Conservation (phyloP, 768 basidiomycete genomes). For the Termitomyces sp. region DNA sequence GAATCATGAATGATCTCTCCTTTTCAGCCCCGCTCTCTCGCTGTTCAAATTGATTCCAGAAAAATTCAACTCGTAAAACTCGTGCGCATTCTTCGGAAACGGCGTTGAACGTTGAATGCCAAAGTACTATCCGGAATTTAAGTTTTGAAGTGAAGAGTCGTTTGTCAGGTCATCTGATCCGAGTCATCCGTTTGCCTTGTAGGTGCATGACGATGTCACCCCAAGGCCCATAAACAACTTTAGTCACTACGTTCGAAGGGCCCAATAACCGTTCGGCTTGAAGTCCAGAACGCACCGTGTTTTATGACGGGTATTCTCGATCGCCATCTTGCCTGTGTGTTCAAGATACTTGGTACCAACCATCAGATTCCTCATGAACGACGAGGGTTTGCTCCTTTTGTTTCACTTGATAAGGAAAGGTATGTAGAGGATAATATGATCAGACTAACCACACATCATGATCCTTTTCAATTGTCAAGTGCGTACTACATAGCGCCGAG, state of each 20-base stretch:
- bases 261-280: slow-evolving; percentile 85
- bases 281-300: slow-evolving; percentile 74
- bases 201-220: slow-evolving; percentile 57
- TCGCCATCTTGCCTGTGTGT: slow-evolving; percentile 75
- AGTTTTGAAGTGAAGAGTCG: slow-evolving; percentile 58
- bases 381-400: slow-evolving; percentile 78
- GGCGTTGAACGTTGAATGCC: slow-evolving; percentile 73
- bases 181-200: slow-evolving; percentile 94
- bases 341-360: slow-evolving; percentile 90
- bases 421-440: neutral
- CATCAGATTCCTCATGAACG: slow-evolving; percentile 87
- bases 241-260: slow-evolving; percentile 68
- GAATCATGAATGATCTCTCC: slow-evolving; percentile 42
- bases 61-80: slow-evolving; percentile 81
- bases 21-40: slow-evolving; percentile 63
- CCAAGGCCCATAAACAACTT: slow-evolving; percentile 48
- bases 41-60: slow-evolving; percentile 80
- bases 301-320: slow-evolving; percentile 57
- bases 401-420: neutral
- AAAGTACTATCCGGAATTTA: slow-evolving; percentile 74
- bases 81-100: slow-evolving; percentile 66
- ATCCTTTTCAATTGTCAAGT: slow-evolving; percentile 64
- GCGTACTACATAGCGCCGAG: slow-evolving; percentile 68
- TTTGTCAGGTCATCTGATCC: slow-evolving; percentile 72
- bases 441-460: slow-evolving; percentile 63